Evolutionary conservation across 208 protist species (phyloP).

Genomic region (Leishmania aethiopica): DNA sequence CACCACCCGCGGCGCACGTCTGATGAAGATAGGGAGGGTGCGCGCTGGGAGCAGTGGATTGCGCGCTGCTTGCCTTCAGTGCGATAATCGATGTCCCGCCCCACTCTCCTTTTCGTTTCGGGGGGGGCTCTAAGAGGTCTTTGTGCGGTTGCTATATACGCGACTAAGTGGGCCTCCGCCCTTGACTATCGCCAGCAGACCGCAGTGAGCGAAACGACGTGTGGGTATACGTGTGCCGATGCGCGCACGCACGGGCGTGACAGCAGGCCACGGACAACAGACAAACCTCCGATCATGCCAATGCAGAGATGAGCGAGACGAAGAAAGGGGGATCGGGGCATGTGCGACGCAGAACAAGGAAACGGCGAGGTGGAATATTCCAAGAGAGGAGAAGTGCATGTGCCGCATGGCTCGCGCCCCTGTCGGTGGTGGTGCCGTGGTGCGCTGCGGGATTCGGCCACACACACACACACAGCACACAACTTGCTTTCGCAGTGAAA

Average conservation of each 20-base stretch:
- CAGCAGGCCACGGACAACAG: background rate
- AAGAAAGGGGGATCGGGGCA: background rate
- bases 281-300: background rate
- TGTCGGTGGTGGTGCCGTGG: background rate
- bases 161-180: background rate
- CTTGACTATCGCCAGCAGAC: background rate
- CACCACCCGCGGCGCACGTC: background rate
- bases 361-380: background rate
- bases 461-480: no score
- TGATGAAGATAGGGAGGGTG: background rate
- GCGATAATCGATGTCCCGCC: background rate
- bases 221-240: background rate
- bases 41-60: background rate
- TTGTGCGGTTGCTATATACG: background rate
- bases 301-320: background rate
- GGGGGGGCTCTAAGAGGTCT: background rate
- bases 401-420: background rate
- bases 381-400: constrained; percentile 9
- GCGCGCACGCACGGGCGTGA: no score
- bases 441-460: background rate
- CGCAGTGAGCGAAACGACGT: background rate
- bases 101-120: background rate
- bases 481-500: background rate
- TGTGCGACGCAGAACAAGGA: background rate
- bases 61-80: background rate